Base-by-base conservation (phyloP, 306 rosid species). In the Cercis canadensis region DNA sequence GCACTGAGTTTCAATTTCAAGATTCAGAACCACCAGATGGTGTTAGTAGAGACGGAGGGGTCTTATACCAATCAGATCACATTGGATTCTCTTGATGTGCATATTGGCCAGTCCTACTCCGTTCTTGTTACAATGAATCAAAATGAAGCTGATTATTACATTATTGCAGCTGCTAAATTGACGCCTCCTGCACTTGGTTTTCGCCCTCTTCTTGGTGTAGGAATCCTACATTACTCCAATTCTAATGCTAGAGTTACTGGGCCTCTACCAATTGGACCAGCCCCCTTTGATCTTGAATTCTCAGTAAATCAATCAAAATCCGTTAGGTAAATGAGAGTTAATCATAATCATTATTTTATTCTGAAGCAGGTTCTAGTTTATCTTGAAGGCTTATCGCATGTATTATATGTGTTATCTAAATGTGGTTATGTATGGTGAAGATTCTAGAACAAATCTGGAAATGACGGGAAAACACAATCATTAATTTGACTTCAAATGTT, bases 31-130 rank as follows among this genome's bases (percentile, higher is more conserved):
- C 90, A 85, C 62, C 49, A 46, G 34, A 61, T 82, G 73, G 57
- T 73, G 66, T 39, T 82, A 69, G 83, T 82, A 5, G 90, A 82
- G 58, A 82, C 82, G 65, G 90, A 85, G 80, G 90, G 90, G 33
- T 82, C 85, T 15, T 77, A 77, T 74, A 74, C 90, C 46, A 63
- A 77, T 46, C 90, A 77, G 65, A 80, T 68, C 56, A 24, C 51
- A 8, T 70, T 82, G 53, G 83, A 77, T 21, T 82, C 90, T 12
- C 71, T 85, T 32, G 87, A 80, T 56, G 79, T 85, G 0, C 90
- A 85, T 45, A 84, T 85, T 49, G 89, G 87, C 24, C 81, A 85
- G 49, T 85, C 89, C 47, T 82, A 82, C 59, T 82, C 82, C 0
- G 85, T 82, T 67, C 87, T 85, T 15, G 85, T 85, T 72, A 77